phyloP scores from a whole-genome alignment of 1,284 basidiomycete species.

The Leccinum holopus region DNA sequence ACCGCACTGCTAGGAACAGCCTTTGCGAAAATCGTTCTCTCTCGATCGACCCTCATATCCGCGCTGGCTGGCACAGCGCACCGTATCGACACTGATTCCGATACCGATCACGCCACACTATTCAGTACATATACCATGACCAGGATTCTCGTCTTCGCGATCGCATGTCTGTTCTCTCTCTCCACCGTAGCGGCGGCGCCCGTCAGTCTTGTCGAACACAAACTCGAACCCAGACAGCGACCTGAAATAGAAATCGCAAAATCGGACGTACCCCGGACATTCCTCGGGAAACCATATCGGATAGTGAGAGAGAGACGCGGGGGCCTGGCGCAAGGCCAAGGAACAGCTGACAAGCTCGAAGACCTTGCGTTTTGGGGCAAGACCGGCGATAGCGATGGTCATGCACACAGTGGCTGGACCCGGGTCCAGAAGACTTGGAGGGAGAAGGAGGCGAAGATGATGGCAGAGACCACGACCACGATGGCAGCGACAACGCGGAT shows the following conservation, averaged over 20 bases:
- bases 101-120: not conserved
- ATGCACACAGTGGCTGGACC: not conserved
- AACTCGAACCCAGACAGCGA: not conserved
- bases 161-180: conserved; percentile 15
- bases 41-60: not conserved
- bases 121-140: conserved; percentile 6
- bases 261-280: conserved; percentile 12
- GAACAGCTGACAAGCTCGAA: not conserved
- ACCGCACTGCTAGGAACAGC: not conserved
- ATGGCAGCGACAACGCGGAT: not conserved
- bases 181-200: not conserved
- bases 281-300: conserved; percentile 23
- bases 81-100: not conserved
- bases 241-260: not conserved
- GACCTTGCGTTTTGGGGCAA: not conserved
- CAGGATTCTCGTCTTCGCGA: conserved; percentile 5
- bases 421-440: not conserved
- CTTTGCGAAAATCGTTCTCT: not conserved
- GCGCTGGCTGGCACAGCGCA: conserved; percentile 1
- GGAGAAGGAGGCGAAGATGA: not conserved
- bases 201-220: not conserved
- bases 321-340: not conserved
- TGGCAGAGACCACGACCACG: not conserved
- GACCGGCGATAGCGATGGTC: not conserved
- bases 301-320: not conserved